Percentiles rank a stretch among this genome's conserved stretches.
phyloP scores from a whole-genome alignment of 805 yeast genomes.

The Zygotorulaspora danielsina region DNA sequence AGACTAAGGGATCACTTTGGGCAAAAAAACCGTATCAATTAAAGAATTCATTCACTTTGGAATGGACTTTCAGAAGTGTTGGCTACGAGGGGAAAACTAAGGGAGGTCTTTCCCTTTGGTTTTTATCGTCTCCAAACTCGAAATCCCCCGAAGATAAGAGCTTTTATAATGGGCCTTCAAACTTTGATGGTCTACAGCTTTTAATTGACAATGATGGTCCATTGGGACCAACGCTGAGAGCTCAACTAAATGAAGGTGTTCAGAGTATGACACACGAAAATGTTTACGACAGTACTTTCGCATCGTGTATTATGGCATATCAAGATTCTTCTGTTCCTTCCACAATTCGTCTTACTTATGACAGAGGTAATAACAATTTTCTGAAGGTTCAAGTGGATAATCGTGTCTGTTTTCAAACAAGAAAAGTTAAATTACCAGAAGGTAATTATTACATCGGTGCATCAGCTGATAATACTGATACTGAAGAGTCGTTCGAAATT shows the following conservation, averaged over 20 bases:
- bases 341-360: constrained; percentile 61
- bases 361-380: constrained; percentile 38
- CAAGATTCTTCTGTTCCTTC: constrained; percentile 69
- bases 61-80: constrained; percentile 57
- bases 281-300: constrained; percentile 41
- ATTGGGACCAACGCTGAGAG: constrained; percentile 50
- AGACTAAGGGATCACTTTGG: constrained; percentile 47
- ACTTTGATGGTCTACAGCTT: constrained; percentile 61
- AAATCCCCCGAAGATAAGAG: constrained; percentile 30
- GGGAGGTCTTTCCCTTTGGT: constrained; percentile 59
- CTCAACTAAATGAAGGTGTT: constrained; percentile 58
- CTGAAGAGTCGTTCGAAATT: constrained; percentile 60
- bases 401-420: constrained; percentile 63
- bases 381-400: constrained; percentile 71
- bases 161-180: constrained; percentile 52
- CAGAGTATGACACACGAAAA: constrained; percentile 27
- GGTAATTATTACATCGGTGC: constrained; percentile 47
- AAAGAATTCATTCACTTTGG: constrained; percentile 50
- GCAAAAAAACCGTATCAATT: constrained; percentile 32
- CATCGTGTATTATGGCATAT: constrained; percentile 54
- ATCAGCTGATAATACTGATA: constrained; percentile 44
- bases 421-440: constrained; percentile 45
- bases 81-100: constrained; percentile 47
- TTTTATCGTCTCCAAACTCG: constrained; percentile 29
- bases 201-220: constrained; percentile 49